Base-by-base conservation (phyloP, 495 filamentous ascomycete species). In the Cercophora scortea region DNA sequence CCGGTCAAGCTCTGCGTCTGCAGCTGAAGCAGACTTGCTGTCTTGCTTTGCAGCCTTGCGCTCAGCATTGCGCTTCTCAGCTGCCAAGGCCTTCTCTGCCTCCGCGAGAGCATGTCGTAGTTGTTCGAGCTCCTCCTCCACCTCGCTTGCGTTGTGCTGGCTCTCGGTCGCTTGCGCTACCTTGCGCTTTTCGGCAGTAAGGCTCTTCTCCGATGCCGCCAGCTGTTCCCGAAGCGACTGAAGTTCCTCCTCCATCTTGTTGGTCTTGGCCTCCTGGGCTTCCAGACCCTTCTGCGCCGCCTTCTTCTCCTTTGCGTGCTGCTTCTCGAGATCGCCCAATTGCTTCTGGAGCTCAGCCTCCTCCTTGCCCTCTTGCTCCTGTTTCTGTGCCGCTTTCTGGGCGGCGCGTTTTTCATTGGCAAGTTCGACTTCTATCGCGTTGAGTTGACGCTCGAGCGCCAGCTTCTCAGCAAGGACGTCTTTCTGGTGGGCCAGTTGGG, bases 371-470 rank as follows among this genome's bases (percentile, higher is more conserved):
- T 67, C 66, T 39, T 57, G 64, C 39, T 73, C 70, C 18, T 73
- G 75, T 43, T 79, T 84, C 8, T 76, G 72, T 9, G 77, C 67
- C 0, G 73, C 79, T 47, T 83, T 81, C 50, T 86, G 79, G 18
- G 80, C 73, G 2, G 84, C 75, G 25, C 83, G 78, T 62, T 84
- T 91, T 62, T 91, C 86, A 45, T 84, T 83, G 51, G 88, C 88
- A 8, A 95, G 74, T 60, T 93, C 86, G 41, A 89, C 79, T 60
- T 95, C 85, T 4, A 92, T 61, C 5, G 83, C 80, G 60, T 74
- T 85, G 38, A 95, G 63, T 64, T 89, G 84, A 32, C 86, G 79
- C 59, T 90, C 82, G 12, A 96, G 66, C 13, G 83, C 77, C 15
- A 89, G 67, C 57, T 93, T 95, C 59, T 91, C 87, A 2, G 84